phyloP scores from a whole-genome alignment of 2,329 filamentous ascomycete species.

The Sporothrix brunneoviolacea region DNA sequence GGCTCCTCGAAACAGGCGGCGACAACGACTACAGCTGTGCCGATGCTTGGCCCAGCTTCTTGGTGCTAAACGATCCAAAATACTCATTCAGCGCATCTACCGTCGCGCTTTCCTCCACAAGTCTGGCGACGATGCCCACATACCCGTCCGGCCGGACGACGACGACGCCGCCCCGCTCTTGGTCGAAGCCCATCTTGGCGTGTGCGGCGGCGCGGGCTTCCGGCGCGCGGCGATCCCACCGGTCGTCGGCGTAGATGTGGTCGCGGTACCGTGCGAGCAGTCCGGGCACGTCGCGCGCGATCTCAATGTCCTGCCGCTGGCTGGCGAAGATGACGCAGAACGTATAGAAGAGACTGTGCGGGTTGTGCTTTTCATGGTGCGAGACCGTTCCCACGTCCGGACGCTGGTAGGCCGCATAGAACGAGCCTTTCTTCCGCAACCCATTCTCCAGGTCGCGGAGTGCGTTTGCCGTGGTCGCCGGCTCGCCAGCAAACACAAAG shows the following conservation, averaged over 20 bases:
- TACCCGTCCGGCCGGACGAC: constrained; percentile 85
- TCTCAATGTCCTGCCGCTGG: constrained; percentile 62
- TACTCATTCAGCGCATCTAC: constrained; percentile 75
- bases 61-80: constrained; percentile 66
- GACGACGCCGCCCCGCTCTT: constrained; percentile 68
- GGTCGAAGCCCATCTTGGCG: constrained; percentile 75
- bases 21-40: constrained; percentile 31
- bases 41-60: constrained; percentile 40
- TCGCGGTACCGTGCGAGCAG: constrained; percentile 69
- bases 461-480: constrained; percentile 51
- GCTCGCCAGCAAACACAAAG: constrained; percentile 75
- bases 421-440: constrained; percentile 60
- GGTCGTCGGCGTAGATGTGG: constrained; percentile 81
- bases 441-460: constrained; percentile 63
- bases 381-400: constrained; percentile 55
- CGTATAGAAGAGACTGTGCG: constrained; percentile 76
- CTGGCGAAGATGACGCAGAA: constrained; percentile 69
- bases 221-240: constrained; percentile 63
- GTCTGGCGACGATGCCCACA: constrained; percentile 65
- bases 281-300: constrained; percentile 62
- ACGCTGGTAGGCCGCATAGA: constrained; percentile 62
- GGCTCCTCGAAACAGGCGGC: not conserved
- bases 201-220: constrained; percentile 69
- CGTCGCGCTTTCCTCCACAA: constrained; percentile 72
- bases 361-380: constrained; percentile 77